These are phyloP conservation scores for Metarhizium rileyi DNA, from an alignment of 2,329 filamentous ascomycete species.

Conservation along the genomic window DNA sequence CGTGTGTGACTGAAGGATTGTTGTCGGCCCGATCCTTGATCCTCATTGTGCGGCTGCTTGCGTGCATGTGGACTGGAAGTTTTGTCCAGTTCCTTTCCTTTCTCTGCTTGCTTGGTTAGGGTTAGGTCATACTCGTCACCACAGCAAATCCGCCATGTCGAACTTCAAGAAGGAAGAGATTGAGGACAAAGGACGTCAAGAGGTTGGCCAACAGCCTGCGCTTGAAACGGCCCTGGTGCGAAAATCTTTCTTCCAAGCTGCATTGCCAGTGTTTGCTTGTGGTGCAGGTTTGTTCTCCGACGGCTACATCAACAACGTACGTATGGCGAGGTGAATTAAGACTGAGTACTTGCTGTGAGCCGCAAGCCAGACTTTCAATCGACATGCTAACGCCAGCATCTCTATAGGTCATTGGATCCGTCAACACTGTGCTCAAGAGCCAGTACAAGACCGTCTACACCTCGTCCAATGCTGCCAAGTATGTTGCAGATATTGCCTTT, in stretches of 20 bases:
- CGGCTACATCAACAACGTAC: slow-evolving; percentile 81
- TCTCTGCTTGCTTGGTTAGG: background rate
- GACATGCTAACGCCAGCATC: background rate
- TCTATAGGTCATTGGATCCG: slow-evolving; percentile 69
- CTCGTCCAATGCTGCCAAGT: slow-evolving; percentile 58
- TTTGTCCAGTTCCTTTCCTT: background rate
- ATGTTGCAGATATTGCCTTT: slow-evolving; percentile 75
- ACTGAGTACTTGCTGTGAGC: no score
- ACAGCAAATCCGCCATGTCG: slow-evolving; percentile 1
- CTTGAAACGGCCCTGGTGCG: slow-evolving; percentile 6
- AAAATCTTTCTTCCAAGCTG: slow-evolving; percentile 14
- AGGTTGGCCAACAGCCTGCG: slow-evolving; percentile 1
- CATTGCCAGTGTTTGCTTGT: slow-evolving; percentile 69
- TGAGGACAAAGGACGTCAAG: background rate
- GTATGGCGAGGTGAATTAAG: slow-evolving; percentile 4
- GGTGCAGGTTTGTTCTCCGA: slow-evolving; percentile 86
- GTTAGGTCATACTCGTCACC: background rate
- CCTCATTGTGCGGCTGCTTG: background rate
- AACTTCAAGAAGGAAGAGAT: background rate
- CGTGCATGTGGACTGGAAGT: background rate
- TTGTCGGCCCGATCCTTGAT: background rate
- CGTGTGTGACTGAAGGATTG: background rate
- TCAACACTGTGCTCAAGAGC: slow-evolving; percentile 62
- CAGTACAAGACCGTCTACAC: slow-evolving; percentile 64
- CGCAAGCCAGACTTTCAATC: background rate